Evolutionary conservation across 371 early-diverging fungal species (phyloP), one percentile per base, ranked within the genome.

Genomic region (Circinella umbellata): DNA sequence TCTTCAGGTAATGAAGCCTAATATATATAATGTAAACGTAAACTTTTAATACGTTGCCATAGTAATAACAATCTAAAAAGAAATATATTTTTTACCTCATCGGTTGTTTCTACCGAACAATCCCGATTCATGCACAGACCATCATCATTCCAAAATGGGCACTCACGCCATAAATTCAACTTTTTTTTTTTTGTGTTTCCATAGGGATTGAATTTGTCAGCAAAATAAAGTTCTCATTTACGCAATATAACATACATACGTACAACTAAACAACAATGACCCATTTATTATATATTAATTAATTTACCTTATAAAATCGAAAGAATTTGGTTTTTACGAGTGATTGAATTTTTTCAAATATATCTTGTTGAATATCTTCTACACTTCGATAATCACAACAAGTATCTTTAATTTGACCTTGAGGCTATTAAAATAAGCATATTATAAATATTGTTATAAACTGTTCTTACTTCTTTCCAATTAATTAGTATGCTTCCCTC

Each of bases 91-190:
- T 81, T 59, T 71, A 85, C 84, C 80, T 93, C 92, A 67, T 96
- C 95, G 27, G 88, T 81, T 3, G 92, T 91, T 62, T 90, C 87
- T 13, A 97, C 98, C 3, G 93, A 87, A 76, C 98, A 98, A 74
- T 95, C 95, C 51, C 87, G 78, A 75, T 93, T 89, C 75, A 92
- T 85, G 76, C 98, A 98, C 49, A 92, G 79, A 11, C 88, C 89
- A 64, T 94, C 90, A 37, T 92, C 93, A 34, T 83, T 76, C 98
- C 98, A 98, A 77, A 97, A 97, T 9, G 92, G 93, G 75, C 99
- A 98, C 37, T 92, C 92, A 76, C 93, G 93, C 84, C 92, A 91
- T 54, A 98, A 79, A 75, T 97, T 92, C 37, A 96, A 87, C 93
- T 27, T 27, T 27, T 27, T 27, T 27, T 27, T 27, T 27, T 27